A percentile compares a stretch with the other conserved stretches of the same genome.
phyloP scores from a whole-genome alignment of 768 basidiomycete species.

The Rhodotorula toruloides region DNA sequence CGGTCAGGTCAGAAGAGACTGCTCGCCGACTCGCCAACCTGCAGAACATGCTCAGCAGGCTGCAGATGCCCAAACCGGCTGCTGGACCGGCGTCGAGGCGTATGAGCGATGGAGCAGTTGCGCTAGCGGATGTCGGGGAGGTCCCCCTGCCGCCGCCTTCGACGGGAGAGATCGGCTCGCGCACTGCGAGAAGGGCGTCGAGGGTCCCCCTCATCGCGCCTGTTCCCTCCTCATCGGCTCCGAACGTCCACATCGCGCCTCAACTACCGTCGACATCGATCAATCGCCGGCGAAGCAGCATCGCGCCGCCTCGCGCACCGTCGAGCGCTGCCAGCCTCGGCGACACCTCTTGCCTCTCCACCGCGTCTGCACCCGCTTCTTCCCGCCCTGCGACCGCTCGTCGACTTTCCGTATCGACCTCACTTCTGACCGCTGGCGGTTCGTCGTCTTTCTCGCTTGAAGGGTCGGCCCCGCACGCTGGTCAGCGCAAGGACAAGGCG shows the following conservation, averaged over 20 bases:
- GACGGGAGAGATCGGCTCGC: no score
- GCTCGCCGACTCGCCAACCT: constrained; percentile 34
- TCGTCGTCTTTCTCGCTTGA: not conserved
- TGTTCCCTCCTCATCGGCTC: not conserved
- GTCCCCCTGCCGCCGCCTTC: no score
- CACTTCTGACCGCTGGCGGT: no score
- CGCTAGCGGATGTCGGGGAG: not conserved
- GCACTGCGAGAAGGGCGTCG: not conserved
- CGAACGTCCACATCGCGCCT: not conserved
- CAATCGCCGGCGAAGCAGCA: not conserved
- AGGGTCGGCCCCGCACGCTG: not conserved
- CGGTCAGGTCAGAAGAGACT: constrained; percentile 27
- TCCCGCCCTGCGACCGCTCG: no score
- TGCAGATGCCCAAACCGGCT: constrained; percentile 25
- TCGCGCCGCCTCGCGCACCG: not conserved
- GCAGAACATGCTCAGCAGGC: constrained; percentile 32
- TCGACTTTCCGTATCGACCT: no score
- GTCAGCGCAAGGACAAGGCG: constrained; percentile 46
- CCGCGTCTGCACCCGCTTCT: not conserved
- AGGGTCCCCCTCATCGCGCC: not conserved
- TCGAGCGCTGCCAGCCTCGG: not conserved
- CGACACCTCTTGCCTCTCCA: not conserved
- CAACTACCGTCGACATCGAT: not conserved
- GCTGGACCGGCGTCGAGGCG: not conserved
- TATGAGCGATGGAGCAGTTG: constrained; percentile 2